Conservation (phyloP, 1,284 basidiomycete species). For the Moesziomyces parantarcticus region DNA sequence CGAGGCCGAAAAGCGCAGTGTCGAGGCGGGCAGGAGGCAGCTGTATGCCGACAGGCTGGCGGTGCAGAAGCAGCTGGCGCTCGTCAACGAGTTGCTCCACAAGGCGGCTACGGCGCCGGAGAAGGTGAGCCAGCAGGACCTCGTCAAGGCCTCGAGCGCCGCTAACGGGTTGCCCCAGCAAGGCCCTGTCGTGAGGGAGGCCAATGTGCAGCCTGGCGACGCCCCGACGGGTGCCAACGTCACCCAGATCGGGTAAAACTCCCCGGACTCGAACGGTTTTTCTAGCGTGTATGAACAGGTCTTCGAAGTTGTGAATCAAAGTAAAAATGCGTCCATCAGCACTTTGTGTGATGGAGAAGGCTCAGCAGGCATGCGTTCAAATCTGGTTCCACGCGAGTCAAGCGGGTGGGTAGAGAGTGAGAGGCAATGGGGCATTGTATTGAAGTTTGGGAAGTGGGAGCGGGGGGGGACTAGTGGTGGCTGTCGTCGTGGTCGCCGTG, state of each 20-base stretch:
- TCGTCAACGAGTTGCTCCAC: constrained; percentile 60
- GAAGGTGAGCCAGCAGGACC: constrained; percentile 48
- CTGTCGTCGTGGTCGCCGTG: constrained; percentile 52
- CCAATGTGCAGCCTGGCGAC: constrained; percentile 3
- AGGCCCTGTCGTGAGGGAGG: constrained; percentile 60
- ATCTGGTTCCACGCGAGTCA: too few relatives aligned
- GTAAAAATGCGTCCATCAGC: too few relatives aligned
- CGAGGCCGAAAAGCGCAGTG: constrained; percentile 57
- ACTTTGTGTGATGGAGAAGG: too few relatives aligned
- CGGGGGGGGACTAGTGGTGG: constrained; percentile 20
- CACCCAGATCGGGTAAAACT: constrained; percentile 45
- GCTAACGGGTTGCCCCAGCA: constrained; percentile 61
- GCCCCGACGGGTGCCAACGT: constrained; percentile 27
- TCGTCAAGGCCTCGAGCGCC: constrained; percentile 46
- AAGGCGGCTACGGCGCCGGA: constrained; percentile 57
- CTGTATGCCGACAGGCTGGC: constrained; percentile 63
- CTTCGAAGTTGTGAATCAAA: too few relatives aligned
- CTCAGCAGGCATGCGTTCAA: too few relatives aligned
- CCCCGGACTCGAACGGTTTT: not conserved
- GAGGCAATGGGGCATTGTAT: too few relatives aligned
- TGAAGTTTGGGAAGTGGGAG: not conserved
- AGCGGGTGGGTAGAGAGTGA: too few relatives aligned
- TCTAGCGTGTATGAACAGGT: too few relatives aligned
- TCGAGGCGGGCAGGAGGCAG: constrained; percentile 62
- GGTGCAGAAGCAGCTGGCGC: constrained; percentile 62